These are phyloP conservation scores for Pichia gijzeniarum DNA, from an alignment of 805 yeast genomes.

Conservation along the genomic window DNA sequence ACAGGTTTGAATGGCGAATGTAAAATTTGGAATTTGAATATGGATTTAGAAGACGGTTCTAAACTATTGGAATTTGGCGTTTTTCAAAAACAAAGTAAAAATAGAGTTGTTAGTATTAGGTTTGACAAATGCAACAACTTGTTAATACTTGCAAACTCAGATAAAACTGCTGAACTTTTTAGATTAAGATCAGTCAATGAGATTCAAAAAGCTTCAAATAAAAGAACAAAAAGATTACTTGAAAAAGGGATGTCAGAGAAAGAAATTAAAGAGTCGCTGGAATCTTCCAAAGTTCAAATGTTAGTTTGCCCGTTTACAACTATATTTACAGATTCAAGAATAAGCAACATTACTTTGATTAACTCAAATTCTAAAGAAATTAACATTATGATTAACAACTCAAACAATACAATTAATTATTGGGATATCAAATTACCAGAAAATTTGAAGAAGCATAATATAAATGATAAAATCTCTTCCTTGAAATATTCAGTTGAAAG, in stretches of 20 bases:
- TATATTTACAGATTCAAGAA: constrained; percentile 57
- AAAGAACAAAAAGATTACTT: constrained; percentile 68
- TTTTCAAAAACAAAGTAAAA: constrained; percentile 69
- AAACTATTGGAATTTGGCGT: constrained; percentile 49
- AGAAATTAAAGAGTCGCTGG: constrained; percentile 48
- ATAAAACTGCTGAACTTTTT: constrained; percentile 73
- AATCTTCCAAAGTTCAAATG: constrained; percentile 45
- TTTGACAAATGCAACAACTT: constrained; percentile 44
- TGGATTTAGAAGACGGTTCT: constrained; percentile 38
- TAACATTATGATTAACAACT: constrained; percentile 58
- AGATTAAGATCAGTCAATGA: constrained; percentile 73
- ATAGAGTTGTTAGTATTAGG: constrained; percentile 55
- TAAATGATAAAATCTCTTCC: constrained; percentile 33
- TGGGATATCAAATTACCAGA: constrained; percentile 55
- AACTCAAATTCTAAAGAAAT: constrained; percentile 38
- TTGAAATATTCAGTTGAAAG: constrained; percentile 58
- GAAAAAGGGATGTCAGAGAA: constrained; percentile 63
- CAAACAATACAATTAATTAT: constrained; percentile 71
- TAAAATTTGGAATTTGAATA: constrained; percentile 74
- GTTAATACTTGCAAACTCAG: constrained; percentile 71
- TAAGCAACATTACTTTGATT: constrained; percentile 66
- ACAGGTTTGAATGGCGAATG: constrained; percentile 77
- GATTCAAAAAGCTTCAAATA: constrained; percentile 65
- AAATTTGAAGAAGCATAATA: constrained; percentile 42
- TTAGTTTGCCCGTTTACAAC: constrained; percentile 63